Conservation (phyloP, 257 asterid genomes). For the Misopates orontium region DNA sequence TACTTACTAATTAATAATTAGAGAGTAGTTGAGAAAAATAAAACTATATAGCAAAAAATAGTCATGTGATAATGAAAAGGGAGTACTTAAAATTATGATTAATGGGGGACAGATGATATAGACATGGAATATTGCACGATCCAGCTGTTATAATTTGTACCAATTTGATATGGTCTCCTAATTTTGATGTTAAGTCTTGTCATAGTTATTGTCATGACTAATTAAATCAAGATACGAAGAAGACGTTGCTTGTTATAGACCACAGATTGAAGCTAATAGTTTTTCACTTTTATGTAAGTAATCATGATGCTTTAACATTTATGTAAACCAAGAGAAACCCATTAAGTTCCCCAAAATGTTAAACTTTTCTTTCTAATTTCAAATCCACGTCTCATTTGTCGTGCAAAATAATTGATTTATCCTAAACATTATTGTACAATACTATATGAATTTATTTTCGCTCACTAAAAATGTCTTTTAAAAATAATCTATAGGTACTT, state of each 20-base stretch:
- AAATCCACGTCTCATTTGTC: background rate
- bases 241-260: background rate
- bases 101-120: background rate
- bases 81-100: background rate
- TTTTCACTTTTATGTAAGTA: background rate
- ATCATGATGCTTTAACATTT: background rate
- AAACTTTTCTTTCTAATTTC: background rate
- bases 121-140: slow-evolving; percentile 10
- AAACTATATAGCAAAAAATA: background rate
- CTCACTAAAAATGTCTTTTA: no score
- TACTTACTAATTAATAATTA: background rate
- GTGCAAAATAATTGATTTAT: background rate
- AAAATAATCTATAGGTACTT: no score
- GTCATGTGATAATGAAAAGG: background rate
- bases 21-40: background rate
- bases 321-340: background rate
- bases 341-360: background rate
- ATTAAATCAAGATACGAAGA: background rate
- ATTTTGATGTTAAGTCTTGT: background rate
- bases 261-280: background rate
- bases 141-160: slow-evolving; percentile 15
- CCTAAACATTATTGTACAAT: no score
- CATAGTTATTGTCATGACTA: background rate
- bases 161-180: background rate
- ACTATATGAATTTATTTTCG: no score